phyloP scores from a whole-genome alignment of 2,329 filamentous ascomycete species.

The Sporothrix brasiliensis region DNA sequence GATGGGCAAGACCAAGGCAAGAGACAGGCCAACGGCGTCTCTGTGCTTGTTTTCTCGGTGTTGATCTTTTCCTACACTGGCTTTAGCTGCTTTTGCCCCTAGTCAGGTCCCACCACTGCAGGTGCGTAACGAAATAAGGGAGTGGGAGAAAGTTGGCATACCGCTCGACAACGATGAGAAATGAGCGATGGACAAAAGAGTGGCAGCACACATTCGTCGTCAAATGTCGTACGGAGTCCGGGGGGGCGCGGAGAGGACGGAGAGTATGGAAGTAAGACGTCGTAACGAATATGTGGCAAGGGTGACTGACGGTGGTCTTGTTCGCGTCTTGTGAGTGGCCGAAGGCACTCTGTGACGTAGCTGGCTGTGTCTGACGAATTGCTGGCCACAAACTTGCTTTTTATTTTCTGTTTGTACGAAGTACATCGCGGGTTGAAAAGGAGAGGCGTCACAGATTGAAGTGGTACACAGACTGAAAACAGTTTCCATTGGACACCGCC shows the following conservation, averaged over 20 bases:
- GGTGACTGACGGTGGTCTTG: background rate
- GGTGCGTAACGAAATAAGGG: background rate
- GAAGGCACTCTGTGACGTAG: constrained; percentile 12
- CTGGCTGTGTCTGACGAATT: constrained; percentile 8
- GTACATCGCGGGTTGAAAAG: background rate
- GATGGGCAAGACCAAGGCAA: constrained; percentile 3
- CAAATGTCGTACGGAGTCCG: background rate
- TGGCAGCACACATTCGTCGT: background rate
- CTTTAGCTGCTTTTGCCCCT: constrained; percentile 15
- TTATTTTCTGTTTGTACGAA: background rate
- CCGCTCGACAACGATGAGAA: background rate
- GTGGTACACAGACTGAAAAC: constrained; percentile 6
- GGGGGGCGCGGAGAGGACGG: constrained; percentile 5
- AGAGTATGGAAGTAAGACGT: background rate
- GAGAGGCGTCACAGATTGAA: constrained; percentile 10
- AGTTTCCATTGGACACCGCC: constrained; percentile 2
- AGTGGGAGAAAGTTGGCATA: background rate
- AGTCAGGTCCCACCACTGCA: constrained; percentile 19
- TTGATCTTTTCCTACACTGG: constrained; percentile 23
- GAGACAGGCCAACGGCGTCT: background rate
- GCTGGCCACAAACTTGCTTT: background rate
- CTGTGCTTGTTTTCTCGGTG: background rate
- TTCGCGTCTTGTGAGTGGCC: constrained; percentile 9
- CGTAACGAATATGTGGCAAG: background rate
- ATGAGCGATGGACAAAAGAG: background rate